Evolutionary conservation across 345 rosid species (phyloP).

Genomic region (Hibiscus tridactylites): DNA sequence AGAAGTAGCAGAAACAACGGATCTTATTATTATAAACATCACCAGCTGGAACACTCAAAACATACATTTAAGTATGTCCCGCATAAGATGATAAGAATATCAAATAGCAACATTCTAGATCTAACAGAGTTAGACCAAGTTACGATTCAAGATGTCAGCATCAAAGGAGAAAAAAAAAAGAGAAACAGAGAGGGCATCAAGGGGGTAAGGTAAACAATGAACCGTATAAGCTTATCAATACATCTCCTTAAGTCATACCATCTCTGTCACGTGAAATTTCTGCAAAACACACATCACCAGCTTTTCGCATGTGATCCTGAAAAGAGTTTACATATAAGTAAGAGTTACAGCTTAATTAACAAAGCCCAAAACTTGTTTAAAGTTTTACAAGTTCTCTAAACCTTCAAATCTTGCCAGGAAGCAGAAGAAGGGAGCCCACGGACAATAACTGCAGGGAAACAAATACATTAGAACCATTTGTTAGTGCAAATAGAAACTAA

Average conservation of each 20-base stretch:
- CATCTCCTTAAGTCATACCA: constrained; percentile 34
- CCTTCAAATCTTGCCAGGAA: constrained; percentile 99
- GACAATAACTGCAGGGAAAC: constrained; percentile 55
- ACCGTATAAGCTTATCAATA: not conserved
- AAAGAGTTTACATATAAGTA: constrained; percentile 10
- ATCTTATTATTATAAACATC: not conserved
- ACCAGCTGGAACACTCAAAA: not conserved
- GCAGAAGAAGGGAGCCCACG: constrained; percentile 85
- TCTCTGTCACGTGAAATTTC: constrained; percentile 83
- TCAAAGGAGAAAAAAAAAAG: not conserved
- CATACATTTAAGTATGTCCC: not conserved
- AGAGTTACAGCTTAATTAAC: not conserved
- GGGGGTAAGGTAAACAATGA: not conserved
- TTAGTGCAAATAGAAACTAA: not conserved
- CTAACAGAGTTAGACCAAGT: not conserved
- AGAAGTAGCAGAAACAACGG: not conserved
- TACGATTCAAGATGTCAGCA: not conserved
- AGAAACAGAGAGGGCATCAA: not conserved
- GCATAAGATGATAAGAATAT: not conserved
- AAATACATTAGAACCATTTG: not conserved
- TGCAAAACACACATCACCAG: constrained; percentile 92
- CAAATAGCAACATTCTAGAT: not conserved
- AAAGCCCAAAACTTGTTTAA: not conserved
- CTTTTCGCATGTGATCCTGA: constrained; percentile 97
- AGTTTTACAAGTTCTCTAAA: constrained; percentile 11